A percentile compares a stretch with the other conserved stretches of the same genome.
These are phyloP conservation scores for Lichtheimia ornata DNA, from an alignment of 371 early-diverging fungal species.

Conservation along the genomic window DNA sequence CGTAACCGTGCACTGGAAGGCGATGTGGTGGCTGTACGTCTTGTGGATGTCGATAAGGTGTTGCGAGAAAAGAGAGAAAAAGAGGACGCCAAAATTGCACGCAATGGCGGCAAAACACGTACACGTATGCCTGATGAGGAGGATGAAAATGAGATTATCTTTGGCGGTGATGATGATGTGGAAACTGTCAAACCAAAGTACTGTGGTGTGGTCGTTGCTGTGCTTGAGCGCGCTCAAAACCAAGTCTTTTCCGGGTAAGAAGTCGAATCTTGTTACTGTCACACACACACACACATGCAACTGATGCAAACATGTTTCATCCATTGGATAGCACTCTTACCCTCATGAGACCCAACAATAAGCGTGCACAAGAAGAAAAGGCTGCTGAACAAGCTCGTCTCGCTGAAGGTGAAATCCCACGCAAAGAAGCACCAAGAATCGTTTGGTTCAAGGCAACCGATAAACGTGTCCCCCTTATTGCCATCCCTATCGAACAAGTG, in stretches of 20 bases:
- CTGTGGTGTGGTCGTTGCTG: constrained; percentile 65
- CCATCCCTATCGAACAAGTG: constrained; percentile 68
- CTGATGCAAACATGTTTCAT: constrained; percentile 1
- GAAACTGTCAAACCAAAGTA: constrained; percentile 57
- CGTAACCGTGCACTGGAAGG: constrained; percentile 89
- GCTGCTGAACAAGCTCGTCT: constrained; percentile 17
- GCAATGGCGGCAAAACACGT: constrained; percentile 42
- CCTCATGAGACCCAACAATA: constrained; percentile 54
- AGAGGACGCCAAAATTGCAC: constrained; percentile 47
- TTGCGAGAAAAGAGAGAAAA: constrained; percentile 54
- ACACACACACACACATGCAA: background rate
- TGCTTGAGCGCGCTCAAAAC: constrained; percentile 62
- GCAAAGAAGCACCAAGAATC: constrained; percentile 39
- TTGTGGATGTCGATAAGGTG: constrained; percentile 68
- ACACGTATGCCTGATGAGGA: constrained; percentile 44
- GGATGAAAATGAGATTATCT: constrained; percentile 45
- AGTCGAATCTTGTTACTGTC: background rate
- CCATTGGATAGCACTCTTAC: constrained; percentile 39
- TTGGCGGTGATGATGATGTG: constrained; percentile 53
- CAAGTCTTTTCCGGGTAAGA: constrained; percentile 63
- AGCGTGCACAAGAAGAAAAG: constrained; percentile 45
- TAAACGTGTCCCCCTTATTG: constrained; percentile 74
- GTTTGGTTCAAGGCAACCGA: constrained; percentile 87
- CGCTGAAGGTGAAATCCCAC: constrained; percentile 12
- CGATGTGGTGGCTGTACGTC: constrained; percentile 77